Percentiles rank a stretch among this genome's conserved stretches.
Conservation (phyloP, 352 stramenopile genomes). For the Pythium aphanidermatum region DNA sequence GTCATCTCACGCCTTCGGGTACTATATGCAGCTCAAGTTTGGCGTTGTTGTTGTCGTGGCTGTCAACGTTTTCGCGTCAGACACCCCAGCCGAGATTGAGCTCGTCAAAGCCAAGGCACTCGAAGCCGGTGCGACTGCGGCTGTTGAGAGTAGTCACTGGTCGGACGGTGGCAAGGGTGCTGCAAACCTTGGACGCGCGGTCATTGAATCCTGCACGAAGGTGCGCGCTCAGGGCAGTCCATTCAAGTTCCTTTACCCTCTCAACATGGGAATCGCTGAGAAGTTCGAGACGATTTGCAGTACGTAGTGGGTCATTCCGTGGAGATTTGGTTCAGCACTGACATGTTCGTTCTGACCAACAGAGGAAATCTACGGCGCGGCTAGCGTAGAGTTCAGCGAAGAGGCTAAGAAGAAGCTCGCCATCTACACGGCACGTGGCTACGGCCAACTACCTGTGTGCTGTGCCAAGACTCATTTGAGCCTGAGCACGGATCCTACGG, state of each 20-base stretch:
- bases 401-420: slow-evolving; percentile 92
- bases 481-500: slow-evolving; percentile 91
- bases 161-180: slow-evolving; percentile 78
- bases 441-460: slow-evolving; percentile 88
- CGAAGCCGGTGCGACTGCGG: slow-evolving; percentile 92
- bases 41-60: slow-evolving; percentile 95
- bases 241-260: slow-evolving; percentile 96
- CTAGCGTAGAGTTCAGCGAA: slow-evolving; percentile 93
- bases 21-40: slow-evolving; percentile 63
- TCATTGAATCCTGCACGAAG: slow-evolving; percentile 87
- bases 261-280: slow-evolving; percentile 87
- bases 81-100: slow-evolving; percentile 88
- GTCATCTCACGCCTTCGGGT: background rate
- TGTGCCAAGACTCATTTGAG: slow-evolving; percentile 99
- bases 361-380: slow-evolving; percentile 96
- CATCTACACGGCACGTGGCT: slow-evolving; percentile 82
- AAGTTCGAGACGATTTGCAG: slow-evolving; percentile 96
- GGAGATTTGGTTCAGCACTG: background rate
- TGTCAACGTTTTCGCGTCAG: slow-evolving; percentile 81
- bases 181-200: slow-evolving; percentile 88
- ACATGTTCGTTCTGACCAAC: slow-evolving; percentile 6
- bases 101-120: slow-evolving; percentile 88
- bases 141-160: slow-evolving; percentile 92
- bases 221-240: slow-evolving; percentile 62
- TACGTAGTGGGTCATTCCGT: slow-evolving; percentile 60